Evolutionary conservation across 805 yeast genomes (phyloP).

Genomic region (Deakozyma indianensis): DNA sequence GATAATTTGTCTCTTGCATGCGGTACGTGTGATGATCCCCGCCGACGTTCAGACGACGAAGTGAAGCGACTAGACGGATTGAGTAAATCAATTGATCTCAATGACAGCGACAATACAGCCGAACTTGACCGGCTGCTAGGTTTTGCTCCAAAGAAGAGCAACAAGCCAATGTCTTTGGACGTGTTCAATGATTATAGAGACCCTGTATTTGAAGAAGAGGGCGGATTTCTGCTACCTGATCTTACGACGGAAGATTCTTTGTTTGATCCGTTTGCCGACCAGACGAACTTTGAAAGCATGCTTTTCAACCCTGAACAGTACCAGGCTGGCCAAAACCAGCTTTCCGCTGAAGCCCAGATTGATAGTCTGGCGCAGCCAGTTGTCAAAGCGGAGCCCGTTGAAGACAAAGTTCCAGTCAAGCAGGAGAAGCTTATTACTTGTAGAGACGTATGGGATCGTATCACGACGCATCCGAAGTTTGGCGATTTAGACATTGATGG

Average conservation of each 20-base stretch:
- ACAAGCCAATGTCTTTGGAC: neutral
- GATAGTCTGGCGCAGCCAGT: neutral
- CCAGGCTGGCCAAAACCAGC: neutral
- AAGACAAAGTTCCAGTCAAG: constrained; percentile 19
- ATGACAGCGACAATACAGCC: neutral
- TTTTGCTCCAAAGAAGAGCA: neutral
- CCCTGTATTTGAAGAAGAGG: constrained; percentile 3
- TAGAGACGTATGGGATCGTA: constrained; percentile 92
- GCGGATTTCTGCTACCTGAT: neutral
- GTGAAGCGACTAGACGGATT: neutral
- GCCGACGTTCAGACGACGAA: neutral
- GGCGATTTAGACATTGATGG: constrained; percentile 91
- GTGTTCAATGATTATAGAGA: constrained; percentile 15
- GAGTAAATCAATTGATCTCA: neutral
- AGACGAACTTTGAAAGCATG: neutral
- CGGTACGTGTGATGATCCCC: constrained; percentile 50
- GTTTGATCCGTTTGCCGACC: constrained; percentile 5
- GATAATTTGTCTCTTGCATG: constrained; percentile 65
- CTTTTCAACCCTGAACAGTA: constrained; percentile 1
- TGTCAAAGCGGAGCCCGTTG: constrained; percentile 4
- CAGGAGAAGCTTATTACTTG: constrained; percentile 39
- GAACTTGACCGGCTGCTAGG: neutral
- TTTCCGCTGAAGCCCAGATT: neutral
- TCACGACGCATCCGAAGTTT: constrained; percentile 85
- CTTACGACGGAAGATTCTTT: constrained; percentile 5